These are phyloP conservation scores for Cladosporium sp. DNA, from an alignment of 2,329 filamentous ascomycete genomes.

Conservation along the genomic window DNA sequence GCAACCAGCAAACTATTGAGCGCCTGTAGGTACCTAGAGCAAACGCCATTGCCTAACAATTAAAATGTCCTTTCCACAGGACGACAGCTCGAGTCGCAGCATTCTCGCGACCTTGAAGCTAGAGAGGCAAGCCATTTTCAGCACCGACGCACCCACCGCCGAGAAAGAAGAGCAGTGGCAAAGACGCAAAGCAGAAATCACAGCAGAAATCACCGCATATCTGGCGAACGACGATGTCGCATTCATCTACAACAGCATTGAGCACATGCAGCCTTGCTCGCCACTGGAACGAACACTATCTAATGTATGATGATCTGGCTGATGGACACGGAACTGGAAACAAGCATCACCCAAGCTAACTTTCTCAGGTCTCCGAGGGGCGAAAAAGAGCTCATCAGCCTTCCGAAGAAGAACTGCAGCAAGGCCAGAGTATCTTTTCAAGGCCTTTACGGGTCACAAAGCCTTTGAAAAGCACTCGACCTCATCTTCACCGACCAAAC, in stretches of 20 bases:
- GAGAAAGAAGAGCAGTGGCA: too few species aligned
- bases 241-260: not conserved
- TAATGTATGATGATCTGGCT: not conserved
- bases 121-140: slow-evolving; percentile 34
- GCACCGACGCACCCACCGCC: slow-evolving; percentile 27
- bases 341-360: not conserved
- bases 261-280: too few species aligned
- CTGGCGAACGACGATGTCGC: slow-evolving; percentile 12
- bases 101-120: slow-evolving; percentile 24
- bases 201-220: slow-evolving; percentile 14
- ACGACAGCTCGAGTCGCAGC: not conserved
- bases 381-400: not conserved
- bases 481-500: too few species aligned
- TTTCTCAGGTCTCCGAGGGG: not conserved
- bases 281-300: not conserved
- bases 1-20: too few species aligned
- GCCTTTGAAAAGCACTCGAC: too few species aligned
- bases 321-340: not conserved
- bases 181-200: slow-evolving; percentile 16
- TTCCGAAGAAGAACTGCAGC: too few species aligned
- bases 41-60: not conserved
- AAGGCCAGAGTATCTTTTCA: too few species aligned
- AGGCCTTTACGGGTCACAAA: too few species aligned
- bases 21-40: not conserved
- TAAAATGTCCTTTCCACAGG: not conserved